Evolutionary conservation across 2,329 filamentous ascomycete species (phyloP).

Genomic region (Scolecobasidium constrictum): DNA sequence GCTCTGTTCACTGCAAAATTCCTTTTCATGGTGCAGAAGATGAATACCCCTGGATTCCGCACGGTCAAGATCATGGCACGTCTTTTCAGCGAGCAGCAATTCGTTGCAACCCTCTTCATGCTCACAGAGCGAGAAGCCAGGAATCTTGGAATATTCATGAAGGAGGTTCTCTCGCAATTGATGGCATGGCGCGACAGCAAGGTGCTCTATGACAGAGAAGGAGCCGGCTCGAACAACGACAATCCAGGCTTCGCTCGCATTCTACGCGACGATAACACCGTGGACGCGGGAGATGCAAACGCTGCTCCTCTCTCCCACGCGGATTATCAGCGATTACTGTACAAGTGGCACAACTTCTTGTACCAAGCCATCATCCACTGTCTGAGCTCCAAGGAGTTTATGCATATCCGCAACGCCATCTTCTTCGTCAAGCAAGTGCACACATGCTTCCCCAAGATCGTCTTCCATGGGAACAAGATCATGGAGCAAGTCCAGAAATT

Average conservation of each 20-base stretch:
- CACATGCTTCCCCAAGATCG: slow-evolving; percentile 76
- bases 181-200: slow-evolving; percentile 75
- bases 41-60: slow-evolving; percentile 75
- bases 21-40: slow-evolving; percentile 76
- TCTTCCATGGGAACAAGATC: slow-evolving; percentile 69
- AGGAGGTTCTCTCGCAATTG: slow-evolving; percentile 69
- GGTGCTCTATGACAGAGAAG: slow-evolving; percentile 69
- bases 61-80: slow-evolving; percentile 74
- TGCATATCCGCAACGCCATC: slow-evolving; percentile 95
- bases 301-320: slow-evolving; percentile 68
- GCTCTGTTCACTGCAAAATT: slow-evolving; percentile 82
- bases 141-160: slow-evolving; percentile 84
- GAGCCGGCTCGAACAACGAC: slow-evolving; percentile 52
- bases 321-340: slow-evolving; percentile 74
- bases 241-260: slow-evolving; percentile 70
- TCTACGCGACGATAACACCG: slow-evolving; percentile 53
- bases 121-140: slow-evolving; percentile 87
- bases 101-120: slow-evolving; percentile 75
- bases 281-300: slow-evolving; percentile 40
- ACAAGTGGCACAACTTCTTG: slow-evolving; percentile 81
- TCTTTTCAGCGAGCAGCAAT: slow-evolving; percentile 71
- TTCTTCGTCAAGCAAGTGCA: slow-evolving; percentile 74
- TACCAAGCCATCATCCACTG: slow-evolving; percentile 72
- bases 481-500: slow-evolving; percentile 54
- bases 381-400: slow-evolving; percentile 77